Evolutionary conservation across 2,329 filamentous ascomycete genomes (phyloP).

Genomic region (Exophiala sideris): DNA sequence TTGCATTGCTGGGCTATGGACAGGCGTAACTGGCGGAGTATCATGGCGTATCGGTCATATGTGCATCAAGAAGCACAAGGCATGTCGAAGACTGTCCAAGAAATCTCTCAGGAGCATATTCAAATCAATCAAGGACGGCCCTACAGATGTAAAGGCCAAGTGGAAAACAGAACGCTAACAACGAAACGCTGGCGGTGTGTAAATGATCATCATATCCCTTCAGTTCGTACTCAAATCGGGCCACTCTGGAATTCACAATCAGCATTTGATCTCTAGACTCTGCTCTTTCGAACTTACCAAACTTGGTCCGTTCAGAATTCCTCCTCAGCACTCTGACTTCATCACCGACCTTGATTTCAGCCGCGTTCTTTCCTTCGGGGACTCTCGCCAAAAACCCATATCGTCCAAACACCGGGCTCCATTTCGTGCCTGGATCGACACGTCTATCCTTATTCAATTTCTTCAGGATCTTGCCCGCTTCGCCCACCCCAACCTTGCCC

Average conservation of each 20-base stretch:
- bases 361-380: slow-evolving; percentile 31
- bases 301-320: slow-evolving; percentile 52
- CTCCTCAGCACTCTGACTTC: slow-evolving; percentile 52
- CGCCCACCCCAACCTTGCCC: slow-evolving; percentile 56
- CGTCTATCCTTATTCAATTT: slow-evolving; percentile 67
- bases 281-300: slow-evolving; percentile 41
- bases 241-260: slow-evolving; percentile 16
- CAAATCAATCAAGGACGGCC: too few relatives aligned
- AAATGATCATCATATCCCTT: not conserved
- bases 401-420: slow-evolving; percentile 68
- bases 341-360: slow-evolving; percentile 55
- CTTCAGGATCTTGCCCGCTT: slow-evolving; percentile 63
- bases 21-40: too few relatives aligned
- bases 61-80: too few relatives aligned
- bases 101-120: too few relatives aligned
- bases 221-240: slow-evolving; percentile 23
- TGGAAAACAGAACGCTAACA: not conserved
- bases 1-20: not conserved
- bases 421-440: slow-evolving; percentile 66
- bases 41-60: too few relatives aligned
- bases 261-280: not conserved
- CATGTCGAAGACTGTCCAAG: too few relatives aligned
- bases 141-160: too few relatives aligned
- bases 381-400: slow-evolving; percentile 60
- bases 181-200: too few relatives aligned